Evolutionary conservation across 129 eudicot species (phyloP).

Genomic region (Chrysanthemum seticuspe): DNA sequence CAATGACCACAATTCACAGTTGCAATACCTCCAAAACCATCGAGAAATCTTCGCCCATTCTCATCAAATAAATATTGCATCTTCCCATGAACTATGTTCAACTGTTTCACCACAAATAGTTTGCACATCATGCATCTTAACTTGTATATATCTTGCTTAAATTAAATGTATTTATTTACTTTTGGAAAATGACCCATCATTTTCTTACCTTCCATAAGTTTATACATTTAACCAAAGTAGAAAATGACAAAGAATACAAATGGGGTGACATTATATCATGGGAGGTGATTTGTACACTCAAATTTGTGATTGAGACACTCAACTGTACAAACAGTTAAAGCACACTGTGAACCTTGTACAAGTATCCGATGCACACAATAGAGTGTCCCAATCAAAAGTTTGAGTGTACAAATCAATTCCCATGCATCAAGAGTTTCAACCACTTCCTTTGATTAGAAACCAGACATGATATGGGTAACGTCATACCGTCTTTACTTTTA

Average conservation of each 20-base stretch:
- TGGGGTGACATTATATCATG: neutral
- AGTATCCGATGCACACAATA: too few relatives aligned
- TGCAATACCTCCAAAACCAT: conserved; percentile 89
- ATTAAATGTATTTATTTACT: neutral
- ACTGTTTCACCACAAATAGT: conserved; percentile 33
- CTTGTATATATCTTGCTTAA: neutral
- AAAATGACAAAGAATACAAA: conserved; percentile 1
- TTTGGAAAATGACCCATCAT: neutral
- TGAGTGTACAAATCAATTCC: too few relatives aligned
- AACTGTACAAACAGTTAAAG: too few relatives aligned
- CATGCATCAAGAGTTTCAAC: neutral
- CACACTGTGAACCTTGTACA: too few relatives aligned
- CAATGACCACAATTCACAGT: conserved; percentile 93
- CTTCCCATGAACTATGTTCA: conserved; percentile 84
- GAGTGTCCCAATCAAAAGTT: too few relatives aligned
- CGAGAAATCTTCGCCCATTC: conserved; percentile 71
- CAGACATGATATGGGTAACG: neutral
- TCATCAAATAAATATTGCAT: conserved; percentile 91
- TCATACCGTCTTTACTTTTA: neutral
- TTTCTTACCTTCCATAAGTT: neutral
- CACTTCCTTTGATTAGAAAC: neutral
- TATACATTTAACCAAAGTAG: neutral
- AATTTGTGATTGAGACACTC: too few relatives aligned
- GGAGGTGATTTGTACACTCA: too few relatives aligned
- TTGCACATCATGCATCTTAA: conserved; percentile 1